phyloP scores from a whole-genome alignment of 139 green algal genomes.

The Auxenochlorella protothecoides region DNA sequence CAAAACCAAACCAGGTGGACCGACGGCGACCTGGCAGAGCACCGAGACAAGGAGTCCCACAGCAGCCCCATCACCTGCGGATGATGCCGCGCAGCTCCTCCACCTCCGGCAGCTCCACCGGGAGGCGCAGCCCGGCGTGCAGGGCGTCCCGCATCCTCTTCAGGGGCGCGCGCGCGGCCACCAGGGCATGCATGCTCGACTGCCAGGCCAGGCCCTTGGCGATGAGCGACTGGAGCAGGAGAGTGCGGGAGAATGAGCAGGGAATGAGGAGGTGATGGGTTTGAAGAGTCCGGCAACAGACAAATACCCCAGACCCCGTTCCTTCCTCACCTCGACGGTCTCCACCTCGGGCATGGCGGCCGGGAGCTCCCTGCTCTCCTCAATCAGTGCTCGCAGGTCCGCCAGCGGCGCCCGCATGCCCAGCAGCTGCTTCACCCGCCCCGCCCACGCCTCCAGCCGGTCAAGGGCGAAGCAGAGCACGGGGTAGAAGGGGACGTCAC shows the following conservation, averaged over 20 bases:
- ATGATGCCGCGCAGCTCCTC: slow-evolving; percentile 28
- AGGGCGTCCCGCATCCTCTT: slow-evolving; percentile 31
- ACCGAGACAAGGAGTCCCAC: too few relatives aligned
- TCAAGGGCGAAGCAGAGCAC: slow-evolving; percentile 23
- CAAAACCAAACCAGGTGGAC: too few relatives aligned
- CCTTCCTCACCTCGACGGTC: background rate
- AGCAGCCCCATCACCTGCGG: background rate
- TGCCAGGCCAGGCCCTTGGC: slow-evolving; percentile 24
- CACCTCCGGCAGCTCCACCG: slow-evolving; percentile 30
- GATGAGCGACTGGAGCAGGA: slow-evolving; percentile 14
- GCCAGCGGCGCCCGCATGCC: slow-evolving; percentile 14
- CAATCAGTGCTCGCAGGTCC: slow-evolving; percentile 16
- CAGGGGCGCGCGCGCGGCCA: slow-evolving; percentile 9
- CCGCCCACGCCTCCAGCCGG: slow-evolving; percentile 23
- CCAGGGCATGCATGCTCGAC: slow-evolving; percentile 1
- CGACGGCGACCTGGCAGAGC: too few relatives aligned
- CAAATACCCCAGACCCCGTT: too few relatives aligned
- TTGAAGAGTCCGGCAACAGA: too few relatives aligned
- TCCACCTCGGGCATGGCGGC: slow-evolving; percentile 29
- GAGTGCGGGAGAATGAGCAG: background rate
- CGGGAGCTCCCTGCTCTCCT: slow-evolving; percentile 18
- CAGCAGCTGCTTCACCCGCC: slow-evolving; percentile 11
- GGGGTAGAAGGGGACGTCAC: slow-evolving; percentile 27
- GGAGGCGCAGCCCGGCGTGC: slow-evolving; percentile 25
- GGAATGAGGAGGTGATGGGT: too few relatives aligned